Conservation (phyloP, 2,329 filamentous ascomycete species). For the Gnomoniopsis sp. region DNA sequence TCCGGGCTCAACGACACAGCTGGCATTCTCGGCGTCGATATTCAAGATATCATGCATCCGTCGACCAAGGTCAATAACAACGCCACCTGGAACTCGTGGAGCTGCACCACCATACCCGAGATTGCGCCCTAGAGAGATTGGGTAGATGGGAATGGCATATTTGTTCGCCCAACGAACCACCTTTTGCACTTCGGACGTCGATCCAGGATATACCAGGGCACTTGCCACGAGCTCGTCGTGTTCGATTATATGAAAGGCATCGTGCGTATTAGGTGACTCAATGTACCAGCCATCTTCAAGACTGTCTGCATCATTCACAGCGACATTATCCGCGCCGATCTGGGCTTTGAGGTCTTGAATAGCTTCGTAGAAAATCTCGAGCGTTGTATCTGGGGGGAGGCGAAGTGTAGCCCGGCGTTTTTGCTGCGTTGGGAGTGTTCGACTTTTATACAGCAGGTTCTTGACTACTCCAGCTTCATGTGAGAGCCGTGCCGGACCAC, state of each 20-base stretch:
- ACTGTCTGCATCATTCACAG: slow-evolving; percentile 28
- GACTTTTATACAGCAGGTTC: slow-evolving; percentile 22
- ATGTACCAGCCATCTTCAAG: slow-evolving; percentile 34
- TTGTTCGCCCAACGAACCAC: slow-evolving; percentile 44
- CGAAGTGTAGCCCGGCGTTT: slow-evolving; percentile 21
- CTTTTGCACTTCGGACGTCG: slow-evolving; percentile 41
- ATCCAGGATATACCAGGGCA: slow-evolving; percentile 36
- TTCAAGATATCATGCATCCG: slow-evolving; percentile 51
- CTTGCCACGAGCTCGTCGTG: slow-evolving; percentile 40
- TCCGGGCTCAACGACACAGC: slow-evolving; percentile 51
- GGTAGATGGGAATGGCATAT: slow-evolving; percentile 43
- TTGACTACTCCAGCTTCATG: slow-evolving; percentile 22
- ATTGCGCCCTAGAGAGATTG: slow-evolving; percentile 46
- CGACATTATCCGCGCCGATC: slow-evolving; percentile 29
- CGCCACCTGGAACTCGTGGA: slow-evolving; percentile 47
- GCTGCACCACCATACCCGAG: slow-evolving; percentile 54
- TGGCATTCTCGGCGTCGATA: slow-evolving; percentile 46
- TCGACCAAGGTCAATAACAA: slow-evolving; percentile 48
- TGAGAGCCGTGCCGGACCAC: slow-evolving; percentile 23
- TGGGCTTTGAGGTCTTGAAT: slow-evolving; percentile 27
- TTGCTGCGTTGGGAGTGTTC: slow-evolving; percentile 22
- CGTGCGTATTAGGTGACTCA: slow-evolving; percentile 34
- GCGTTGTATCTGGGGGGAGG: slow-evolving; percentile 26
- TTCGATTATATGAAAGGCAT: slow-evolving; percentile 38
- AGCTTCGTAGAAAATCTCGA: slow-evolving; percentile 25